phyloP scores from a whole-genome alignment of 2,329 filamentous ascomycete genomes.

The Trichoderma guizhouense region DNA sequence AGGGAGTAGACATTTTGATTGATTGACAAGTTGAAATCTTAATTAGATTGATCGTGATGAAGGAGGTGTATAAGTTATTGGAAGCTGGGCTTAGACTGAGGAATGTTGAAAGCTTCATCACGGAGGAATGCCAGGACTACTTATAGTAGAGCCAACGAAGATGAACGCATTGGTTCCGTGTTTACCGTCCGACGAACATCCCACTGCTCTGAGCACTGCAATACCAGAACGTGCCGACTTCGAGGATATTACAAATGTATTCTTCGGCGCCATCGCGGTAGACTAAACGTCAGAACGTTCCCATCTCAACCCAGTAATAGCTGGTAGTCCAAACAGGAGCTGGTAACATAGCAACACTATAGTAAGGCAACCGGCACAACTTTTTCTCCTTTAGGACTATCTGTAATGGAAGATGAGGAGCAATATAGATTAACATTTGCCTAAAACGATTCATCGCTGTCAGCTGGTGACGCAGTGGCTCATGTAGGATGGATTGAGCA shows the following conservation, averaged over 20 bases:
- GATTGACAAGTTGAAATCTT: background rate
- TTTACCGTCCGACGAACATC: background rate
- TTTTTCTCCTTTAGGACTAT: background rate
- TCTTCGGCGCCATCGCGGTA: background rate
- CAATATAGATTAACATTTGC: background rate
- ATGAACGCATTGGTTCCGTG: background rate
- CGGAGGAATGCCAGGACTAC: background rate
- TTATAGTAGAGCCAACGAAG: background rate
- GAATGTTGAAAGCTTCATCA: background rate
- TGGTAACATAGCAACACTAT: background rate
- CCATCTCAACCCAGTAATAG: background rate
- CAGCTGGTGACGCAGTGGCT: background rate
- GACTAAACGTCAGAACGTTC: background rate
- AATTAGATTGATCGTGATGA: background rate
- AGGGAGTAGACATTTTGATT: background rate
- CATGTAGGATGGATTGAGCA: background rate
- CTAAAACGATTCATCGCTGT: background rate
- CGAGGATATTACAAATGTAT: background rate
- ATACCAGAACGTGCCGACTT: background rate
- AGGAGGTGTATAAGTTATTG: background rate
- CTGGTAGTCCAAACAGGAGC: background rate
- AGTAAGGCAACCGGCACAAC: background rate
- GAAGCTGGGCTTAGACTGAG: background rate
- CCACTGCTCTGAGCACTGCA: no score
- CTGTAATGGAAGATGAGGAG: background rate